These are phyloP conservation scores for Apocynum venetum DNA, from an alignment of 257 asterid species.

Conservation along the genomic window DNA sequence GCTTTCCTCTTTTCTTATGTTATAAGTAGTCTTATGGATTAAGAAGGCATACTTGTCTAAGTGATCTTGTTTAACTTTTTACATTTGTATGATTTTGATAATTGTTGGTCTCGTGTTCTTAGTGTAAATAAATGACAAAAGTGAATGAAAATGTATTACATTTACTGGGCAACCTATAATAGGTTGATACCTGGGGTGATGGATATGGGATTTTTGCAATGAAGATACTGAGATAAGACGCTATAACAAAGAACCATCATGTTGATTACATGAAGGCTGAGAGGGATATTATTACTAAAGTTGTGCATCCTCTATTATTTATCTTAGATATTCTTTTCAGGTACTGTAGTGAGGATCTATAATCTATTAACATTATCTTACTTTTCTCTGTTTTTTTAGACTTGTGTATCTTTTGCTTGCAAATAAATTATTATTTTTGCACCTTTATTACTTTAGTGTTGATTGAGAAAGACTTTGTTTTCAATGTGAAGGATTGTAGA, in stretches of 20 bases:
- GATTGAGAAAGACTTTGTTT: too few species aligned
- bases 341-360: conserved; percentile 18
- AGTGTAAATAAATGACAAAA: too few species aligned
- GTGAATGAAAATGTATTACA: too few species aligned
- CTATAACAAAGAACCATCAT: conserved; percentile 83
- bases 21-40: too few species aligned
- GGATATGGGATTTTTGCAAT: conserved; percentile 82
- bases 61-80: too few species aligned
- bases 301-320: conserved; percentile 82
- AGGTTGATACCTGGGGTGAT: conserved; percentile 5
- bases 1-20: too few species aligned
- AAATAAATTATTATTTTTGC: not conserved
- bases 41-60: too few species aligned
- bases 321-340: conserved; percentile 85
- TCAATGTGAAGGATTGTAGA: too few species aligned
- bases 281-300: conserved; percentile 91
- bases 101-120: too few species aligned
- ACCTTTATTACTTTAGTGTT: too few species aligned
- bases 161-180: too few species aligned
- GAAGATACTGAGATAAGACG: conserved; percentile 89
- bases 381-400: not conserved
- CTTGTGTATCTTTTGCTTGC: not conserved
- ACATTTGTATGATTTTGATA: too few species aligned
- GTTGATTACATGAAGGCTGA: conserved; percentile 91
- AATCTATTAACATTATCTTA: not conserved